Evolutionary conservation across 192 early-diverging fungal genomes (phyloP), one percentile per base, ranked within the genome.

Genomic region (Coemansia sp.): DNA sequence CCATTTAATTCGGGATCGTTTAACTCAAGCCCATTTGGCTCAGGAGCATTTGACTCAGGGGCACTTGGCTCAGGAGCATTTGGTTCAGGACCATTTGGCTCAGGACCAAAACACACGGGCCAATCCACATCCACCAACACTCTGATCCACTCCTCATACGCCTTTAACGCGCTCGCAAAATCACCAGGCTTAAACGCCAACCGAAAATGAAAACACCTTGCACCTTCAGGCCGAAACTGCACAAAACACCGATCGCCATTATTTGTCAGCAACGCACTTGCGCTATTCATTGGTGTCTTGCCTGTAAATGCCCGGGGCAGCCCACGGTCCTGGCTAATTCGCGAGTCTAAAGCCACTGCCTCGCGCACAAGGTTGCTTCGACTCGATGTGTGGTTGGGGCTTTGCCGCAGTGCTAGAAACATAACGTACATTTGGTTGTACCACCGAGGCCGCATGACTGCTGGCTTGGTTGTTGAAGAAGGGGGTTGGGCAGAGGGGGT

Each of bases 341-440:
- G 86, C 53, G 86, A 81, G 60, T 96, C 94, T 65, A 96, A 52
- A 51, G 84, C 85, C 15, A 96, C 76, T 3, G 91, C 92, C 17
- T 76, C 83, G 25, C 81, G 76, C 17, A 96, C 91, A 21, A 96
- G 66, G 21, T 89, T 85, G 25, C 81, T 86, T 18, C 94, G 79
- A 7, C 91, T 82, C 23, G 92, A 74, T 3, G 85, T 89, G 26
- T 85, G 67, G 15, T 83, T 79, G 12, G 92, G 84, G 56, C 82
- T 83, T 23, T 92, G 84, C 6, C 89, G 79, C 18, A 96, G 74
- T 5, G 91, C 90, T 63, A 95, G 61, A 60, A 91, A 90, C 70
- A 96, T 77, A 62, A 96, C 72, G 67, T 92, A 94, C 24, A 88
- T 87, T 61, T 95, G 93, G 47, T 86, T 96, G 37, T 93, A 91